Evolutionary conservation across 495 filamentous ascomycete species (phyloP), one percentile per base, ranked within the genome.

Genomic region (Talaromyces liani): DNA sequence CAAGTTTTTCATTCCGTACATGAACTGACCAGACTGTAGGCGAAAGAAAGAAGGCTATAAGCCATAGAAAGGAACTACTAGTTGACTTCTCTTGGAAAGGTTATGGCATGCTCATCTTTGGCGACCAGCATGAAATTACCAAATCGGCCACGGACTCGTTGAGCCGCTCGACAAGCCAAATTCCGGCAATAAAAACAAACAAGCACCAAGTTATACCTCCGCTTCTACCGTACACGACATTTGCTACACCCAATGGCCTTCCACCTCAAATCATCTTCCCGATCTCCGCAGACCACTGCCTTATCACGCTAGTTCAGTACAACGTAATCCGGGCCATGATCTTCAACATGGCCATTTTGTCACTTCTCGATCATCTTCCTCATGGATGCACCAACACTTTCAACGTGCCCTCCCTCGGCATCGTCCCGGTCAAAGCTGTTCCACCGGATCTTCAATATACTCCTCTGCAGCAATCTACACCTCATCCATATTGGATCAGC

Each of bases 401-500:
- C n/a, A 49, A 20, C 18, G 18, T 49, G 4, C 54, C 58, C 1
- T 60, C 31, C 0, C 66, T 66, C 0, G 63, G 60, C 27, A 61
- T 58, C 0, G 20, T 64, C 33, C 55, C 67, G 4, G 54, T 60
- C 53, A 41, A 62, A 25, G 55, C 64, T 6, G 59, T 75, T 14
- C 81, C 83, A 0, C 66, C 67, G 1, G 73, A 70, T 61, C 73
- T 86, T 2, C 75, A 75, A 3, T 80, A 81, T 2, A 85, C 84
- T 1, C 64, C 54, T 18, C 18, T 83, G 0, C 84, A 85, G 64
- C 64, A 57, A 6, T 63, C 64, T 1, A 67, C 71, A 4, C 68
- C 70, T 1, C 84, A 85, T 57, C 77, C 82, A 57, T 77, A 79
- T 0, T 86, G 82, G 77, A 68, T 86, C 14, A 80, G 84, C 63